These are phyloP conservation scores for Erysimum cheiri DNA, from an alignment of 441 rosid species.

Conservation along the genomic window DNA sequence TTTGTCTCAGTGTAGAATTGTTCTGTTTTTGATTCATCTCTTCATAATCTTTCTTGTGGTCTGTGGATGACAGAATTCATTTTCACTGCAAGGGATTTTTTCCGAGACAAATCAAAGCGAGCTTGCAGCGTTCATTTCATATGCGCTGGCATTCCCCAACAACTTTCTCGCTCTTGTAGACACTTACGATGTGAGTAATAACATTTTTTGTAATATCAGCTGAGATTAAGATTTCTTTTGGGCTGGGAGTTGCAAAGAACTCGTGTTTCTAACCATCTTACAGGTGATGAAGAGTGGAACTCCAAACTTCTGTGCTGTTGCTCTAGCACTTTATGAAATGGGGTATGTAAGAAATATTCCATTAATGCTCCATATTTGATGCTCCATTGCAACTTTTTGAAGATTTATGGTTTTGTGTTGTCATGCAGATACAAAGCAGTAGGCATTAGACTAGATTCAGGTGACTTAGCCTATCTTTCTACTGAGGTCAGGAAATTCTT, in stretches of 20 bases:
- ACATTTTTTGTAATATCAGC: background rate
- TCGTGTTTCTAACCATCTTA: slow-evolving; percentile 19
- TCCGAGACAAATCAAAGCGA: slow-evolving; percentile 97
- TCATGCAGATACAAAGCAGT: slow-evolving; percentile 74
- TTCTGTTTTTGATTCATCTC: background rate
- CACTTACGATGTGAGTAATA: slow-evolving; percentile 82
- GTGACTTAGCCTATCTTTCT: slow-evolving; percentile 91
- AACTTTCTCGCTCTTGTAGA: slow-evolving; percentile 94
- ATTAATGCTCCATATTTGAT: slow-evolving; percentile 1
- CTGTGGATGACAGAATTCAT: slow-evolving; percentile 57
- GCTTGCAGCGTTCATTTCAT: slow-evolving; percentile 87
- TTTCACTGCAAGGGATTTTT: slow-evolving; percentile 58
- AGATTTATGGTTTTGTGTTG: slow-evolving; percentile 38
- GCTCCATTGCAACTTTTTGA: background rate
- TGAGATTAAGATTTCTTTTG: background rate
- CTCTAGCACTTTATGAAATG: slow-evolving; percentile 75
- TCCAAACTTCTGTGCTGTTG: slow-evolving; percentile 93
- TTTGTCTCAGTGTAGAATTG: background rate
- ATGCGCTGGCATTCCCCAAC: slow-evolving; percentile 92
- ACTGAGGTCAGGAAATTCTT: slow-evolving; percentile 82
- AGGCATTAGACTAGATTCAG: slow-evolving; percentile 96
- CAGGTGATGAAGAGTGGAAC: slow-evolving; percentile 92
- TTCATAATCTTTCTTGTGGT: slow-evolving; percentile 2
- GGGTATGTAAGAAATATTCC: slow-evolving; percentile 59
- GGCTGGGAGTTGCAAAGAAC: background rate